Evolutionary conservation across 306 rosid species (phyloP).

Genomic region (Parietaria judaica): DNA sequence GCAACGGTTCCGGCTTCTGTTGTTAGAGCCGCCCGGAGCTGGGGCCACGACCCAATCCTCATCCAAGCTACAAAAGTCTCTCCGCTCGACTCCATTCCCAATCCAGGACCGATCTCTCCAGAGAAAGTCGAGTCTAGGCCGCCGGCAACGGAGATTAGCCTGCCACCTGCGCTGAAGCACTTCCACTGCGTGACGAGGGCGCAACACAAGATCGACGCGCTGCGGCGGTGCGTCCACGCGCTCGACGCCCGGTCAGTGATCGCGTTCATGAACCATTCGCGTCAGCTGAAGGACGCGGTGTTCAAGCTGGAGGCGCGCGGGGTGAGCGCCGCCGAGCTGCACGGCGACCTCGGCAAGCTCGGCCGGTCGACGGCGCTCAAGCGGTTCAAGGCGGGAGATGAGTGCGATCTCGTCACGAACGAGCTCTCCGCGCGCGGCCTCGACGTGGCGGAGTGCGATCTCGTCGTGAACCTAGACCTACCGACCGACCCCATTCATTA

Average conservation of each 20-base stretch:
- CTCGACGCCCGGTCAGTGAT: conserved; percentile 79
- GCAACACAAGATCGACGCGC: conserved; percentile 82
- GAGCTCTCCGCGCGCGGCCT: conserved; percentile 90
- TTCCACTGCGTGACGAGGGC: conserved; percentile 63
- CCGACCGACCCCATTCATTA: conserved; percentile 88
- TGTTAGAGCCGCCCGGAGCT: conserved; percentile 80
- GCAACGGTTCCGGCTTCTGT: conserved; percentile 93
- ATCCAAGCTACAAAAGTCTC: conserved; percentile 69
- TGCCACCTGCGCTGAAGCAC: conserved; percentile 79
- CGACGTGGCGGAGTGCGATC: conserved; percentile 95
- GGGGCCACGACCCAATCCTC: conserved; percentile 75
- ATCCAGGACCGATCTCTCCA: conserved; percentile 37
- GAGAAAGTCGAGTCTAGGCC: conserved; percentile 19
- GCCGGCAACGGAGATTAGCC: conserved; percentile 44
- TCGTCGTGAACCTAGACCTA: conserved; percentile 80
- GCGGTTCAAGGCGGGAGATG: conserved; percentile 78
- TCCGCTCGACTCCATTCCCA: conserved; percentile 49
- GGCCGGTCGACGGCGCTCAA: conserved; percentile 76
- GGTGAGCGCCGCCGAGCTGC: conserved; percentile 69
- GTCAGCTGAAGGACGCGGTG: conserved; percentile 83
- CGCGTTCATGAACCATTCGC: conserved; percentile 89
- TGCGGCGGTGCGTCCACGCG: conserved; percentile 87
- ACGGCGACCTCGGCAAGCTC: conserved; percentile 96
- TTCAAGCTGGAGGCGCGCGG: conserved; percentile 93
- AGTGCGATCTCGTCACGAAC: conserved; percentile 77